A percentile compares a stretch with the other conserved stretches of the same genome.
phyloP scores from a whole-genome alignment of 108 stramenopile species.

The Skeletonema marinoi region DNA sequence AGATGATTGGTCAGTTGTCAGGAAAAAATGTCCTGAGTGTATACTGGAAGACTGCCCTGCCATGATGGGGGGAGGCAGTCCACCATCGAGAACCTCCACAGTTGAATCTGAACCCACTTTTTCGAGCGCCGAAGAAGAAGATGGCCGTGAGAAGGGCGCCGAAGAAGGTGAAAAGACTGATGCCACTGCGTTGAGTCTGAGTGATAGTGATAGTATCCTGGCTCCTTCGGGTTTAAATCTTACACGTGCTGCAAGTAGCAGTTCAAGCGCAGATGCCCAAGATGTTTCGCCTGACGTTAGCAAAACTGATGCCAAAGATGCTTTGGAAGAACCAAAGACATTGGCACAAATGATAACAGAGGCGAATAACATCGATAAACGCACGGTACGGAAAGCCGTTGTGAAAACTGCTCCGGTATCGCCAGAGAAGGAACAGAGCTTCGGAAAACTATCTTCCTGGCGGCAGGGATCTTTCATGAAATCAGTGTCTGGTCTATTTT shows the following conservation, averaged over 20 bases:
- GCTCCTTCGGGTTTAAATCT: background rate
- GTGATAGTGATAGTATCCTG: background rate
- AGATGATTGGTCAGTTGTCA: conserved; percentile 28
- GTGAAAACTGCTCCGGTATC: conserved; percentile 4
- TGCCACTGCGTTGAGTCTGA: background rate
- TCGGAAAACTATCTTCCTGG: background rate
- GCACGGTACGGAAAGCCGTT: conserved; percentile 8
- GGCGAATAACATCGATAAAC: conserved; percentile 33
- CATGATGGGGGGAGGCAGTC: conserved; percentile 8
- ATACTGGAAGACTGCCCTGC: conserved; percentile 45
- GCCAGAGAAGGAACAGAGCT: conserved; percentile 2
- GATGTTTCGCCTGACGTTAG: background rate
- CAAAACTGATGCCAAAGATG: background rate
- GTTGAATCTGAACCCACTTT: background rate
- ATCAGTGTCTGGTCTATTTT: conserved; percentile 32
- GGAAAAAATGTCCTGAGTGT: conserved; percentile 48
- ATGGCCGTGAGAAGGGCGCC: background rate
- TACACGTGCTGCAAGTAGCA: background rate
- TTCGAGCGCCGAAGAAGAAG: conserved; percentile 3
- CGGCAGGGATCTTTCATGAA: conserved; percentile 36
- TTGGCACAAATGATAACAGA: conserved; percentile 45
- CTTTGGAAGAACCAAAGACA: conserved; percentile 16
- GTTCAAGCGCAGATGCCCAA: background rate
- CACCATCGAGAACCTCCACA: background rate
- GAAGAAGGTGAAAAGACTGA: background rate